phyloP scores from a whole-genome alignment of 2,329 filamentous ascomycete genomes.

The Penicillium sp. region DNA sequence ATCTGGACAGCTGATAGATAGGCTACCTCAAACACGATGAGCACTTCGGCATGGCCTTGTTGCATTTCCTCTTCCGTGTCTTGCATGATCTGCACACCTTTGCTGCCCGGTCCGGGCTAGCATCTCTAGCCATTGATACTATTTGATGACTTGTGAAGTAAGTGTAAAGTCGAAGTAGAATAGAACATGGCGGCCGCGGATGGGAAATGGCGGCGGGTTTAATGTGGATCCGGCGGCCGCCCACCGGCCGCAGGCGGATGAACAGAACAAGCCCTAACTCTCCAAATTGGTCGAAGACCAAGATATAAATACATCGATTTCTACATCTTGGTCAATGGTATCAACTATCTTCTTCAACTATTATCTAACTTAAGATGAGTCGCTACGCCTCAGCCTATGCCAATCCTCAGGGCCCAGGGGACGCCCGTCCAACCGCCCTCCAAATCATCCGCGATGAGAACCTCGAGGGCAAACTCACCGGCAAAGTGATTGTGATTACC shows the following conservation, averaged over 20 bases:
- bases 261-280: not conserved
- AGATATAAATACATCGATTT: not conserved
- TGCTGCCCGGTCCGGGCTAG: not conserved
- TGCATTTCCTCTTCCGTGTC: conserved; percentile 15
- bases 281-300: not conserved
- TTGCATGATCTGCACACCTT: conserved; percentile 8
- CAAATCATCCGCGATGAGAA: conserved; percentile 24
- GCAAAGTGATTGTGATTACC: conserved; percentile 41
- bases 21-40: conserved; percentile 9
- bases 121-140: not conserved
- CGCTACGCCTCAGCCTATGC: conserved; percentile 23
- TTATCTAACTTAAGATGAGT: not conserved
- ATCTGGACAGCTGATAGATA: too few relatives aligned
- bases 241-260: not conserved
- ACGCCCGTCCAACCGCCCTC: conserved; percentile 22
- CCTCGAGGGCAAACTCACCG: conserved; percentile 18
- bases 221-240: not conserved
- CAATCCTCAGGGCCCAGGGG: conserved; percentile 21
- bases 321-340: not conserved
- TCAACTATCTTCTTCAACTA: not conserved
- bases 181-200: too few relatives aligned
- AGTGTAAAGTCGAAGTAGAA: too few relatives aligned
- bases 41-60: conserved; percentile 16
- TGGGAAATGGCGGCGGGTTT: too few relatives aligned
- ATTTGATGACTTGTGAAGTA: not conserved